Conservation (phyloP, 202 grass and related monocot genomes). For the Saccharum hybrid region DNA sequence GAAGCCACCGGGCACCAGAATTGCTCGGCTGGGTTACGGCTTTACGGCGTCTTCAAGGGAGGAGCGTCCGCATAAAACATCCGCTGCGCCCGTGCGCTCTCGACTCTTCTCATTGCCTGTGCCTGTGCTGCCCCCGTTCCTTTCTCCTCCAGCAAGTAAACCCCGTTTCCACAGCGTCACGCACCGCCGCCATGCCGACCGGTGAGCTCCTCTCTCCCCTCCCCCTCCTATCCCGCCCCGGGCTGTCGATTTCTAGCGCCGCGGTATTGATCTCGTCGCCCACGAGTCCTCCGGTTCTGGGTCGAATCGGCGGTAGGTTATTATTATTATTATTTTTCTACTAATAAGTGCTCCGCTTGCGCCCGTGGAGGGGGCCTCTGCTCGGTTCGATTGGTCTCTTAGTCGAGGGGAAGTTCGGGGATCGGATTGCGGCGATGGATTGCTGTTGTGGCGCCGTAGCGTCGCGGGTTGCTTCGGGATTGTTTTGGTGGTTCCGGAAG, state of each 20-base stretch:
- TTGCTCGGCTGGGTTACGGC: too few species aligned
- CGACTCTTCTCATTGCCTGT: neutral
- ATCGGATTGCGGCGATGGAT: neutral
- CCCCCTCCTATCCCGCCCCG: neutral
- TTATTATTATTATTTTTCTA: neutral
- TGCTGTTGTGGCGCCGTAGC: neutral
- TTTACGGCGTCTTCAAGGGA: too few species aligned
- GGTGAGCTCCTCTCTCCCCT: constrained; percentile 41
- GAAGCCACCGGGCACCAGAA: too few species aligned
- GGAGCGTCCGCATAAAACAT: neutral
- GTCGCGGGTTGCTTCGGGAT: neutral
- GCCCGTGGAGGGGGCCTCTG: neutral
- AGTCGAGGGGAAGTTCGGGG: neutral
- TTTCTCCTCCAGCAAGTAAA: constrained; percentile 46
- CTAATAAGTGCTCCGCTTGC: neutral
- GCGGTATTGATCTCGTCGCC: constrained; percentile 27
- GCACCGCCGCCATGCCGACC: constrained; percentile 56
- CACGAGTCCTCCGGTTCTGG: neutral
- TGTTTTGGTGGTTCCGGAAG: neutral
- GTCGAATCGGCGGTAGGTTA: neutral
- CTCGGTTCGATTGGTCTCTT: constrained; percentile 36
- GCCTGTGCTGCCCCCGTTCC: neutral
- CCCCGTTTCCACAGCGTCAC: constrained; percentile 20
- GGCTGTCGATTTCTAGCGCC: neutral
- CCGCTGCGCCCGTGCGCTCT: neutral